These are phyloP conservation scores for Trametes sanguinea DNA, from an alignment of 768 basidiomycete genomes.

Conservation along the genomic window DNA sequence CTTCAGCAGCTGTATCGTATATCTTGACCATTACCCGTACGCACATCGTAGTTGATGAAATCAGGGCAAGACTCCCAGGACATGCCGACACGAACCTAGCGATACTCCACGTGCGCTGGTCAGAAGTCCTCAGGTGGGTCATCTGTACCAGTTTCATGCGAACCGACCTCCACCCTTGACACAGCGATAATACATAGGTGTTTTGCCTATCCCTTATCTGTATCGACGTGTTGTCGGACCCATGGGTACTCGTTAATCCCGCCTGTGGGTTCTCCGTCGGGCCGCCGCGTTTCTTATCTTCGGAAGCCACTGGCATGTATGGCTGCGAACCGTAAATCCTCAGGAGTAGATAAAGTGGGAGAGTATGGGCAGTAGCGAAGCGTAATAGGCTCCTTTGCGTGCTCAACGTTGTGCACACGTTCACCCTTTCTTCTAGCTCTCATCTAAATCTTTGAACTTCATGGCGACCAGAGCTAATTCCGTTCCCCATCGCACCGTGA, in stretches of 20 bases:
- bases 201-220: constrained; percentile 15
- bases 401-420: not conserved
- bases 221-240: not conserved
- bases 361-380: not conserved
- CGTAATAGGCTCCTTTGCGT: not conserved
- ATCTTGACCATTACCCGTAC: too few species aligned
- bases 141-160: constrained; percentile 4
- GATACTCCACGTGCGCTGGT: constrained; percentile 3
- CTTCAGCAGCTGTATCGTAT: too few species aligned
- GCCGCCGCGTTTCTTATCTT: constrained; percentile 8
- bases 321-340: not conserved
- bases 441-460: too few species aligned
- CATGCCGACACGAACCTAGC: too few species aligned
- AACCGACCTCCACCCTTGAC: not conserved
- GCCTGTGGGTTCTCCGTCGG: not conserved
- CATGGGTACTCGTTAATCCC: not conserved
- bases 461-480: constrained; percentile 70
- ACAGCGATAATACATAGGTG: not conserved
- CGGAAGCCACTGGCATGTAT: not conserved
- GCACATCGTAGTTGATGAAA: too few species aligned
- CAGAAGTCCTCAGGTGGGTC: not conserved
- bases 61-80: too few species aligned
- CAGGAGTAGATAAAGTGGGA: not conserved
- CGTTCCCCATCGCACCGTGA: constrained; percentile 56
- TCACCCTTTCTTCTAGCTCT: not conserved